A percentile compares a stretch with the other conserved stretches of the same genome.
Conservation (phyloP, 306 rosid species). For the Prunus campanulata region DNA sequence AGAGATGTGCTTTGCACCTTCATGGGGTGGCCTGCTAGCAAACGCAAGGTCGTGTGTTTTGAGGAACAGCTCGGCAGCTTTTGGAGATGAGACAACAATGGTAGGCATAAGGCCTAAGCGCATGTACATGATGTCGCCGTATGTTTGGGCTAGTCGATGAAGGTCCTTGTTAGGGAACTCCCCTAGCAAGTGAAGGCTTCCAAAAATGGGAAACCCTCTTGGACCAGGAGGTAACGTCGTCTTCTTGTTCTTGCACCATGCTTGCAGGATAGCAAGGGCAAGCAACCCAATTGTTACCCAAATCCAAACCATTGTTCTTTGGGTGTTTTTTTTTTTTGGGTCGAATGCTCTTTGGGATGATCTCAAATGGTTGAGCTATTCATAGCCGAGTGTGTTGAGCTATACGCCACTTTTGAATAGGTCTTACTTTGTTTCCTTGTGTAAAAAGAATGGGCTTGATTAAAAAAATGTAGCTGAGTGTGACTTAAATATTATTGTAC, state of each 20-base stretch:
- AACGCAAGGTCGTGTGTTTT: slow-evolving; percentile 46
- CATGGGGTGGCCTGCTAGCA: slow-evolving; percentile 23
- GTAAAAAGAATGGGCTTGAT: no score
- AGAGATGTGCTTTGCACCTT: slow-evolving; percentile 19
- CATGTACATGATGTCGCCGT: slow-evolving; percentile 33
- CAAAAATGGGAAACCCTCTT: slow-evolving; percentile 34
- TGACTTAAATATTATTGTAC: no score
- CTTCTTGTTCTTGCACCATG: slow-evolving; percentile 3
- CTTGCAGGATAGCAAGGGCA: neutral
- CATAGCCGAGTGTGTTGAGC: no score
- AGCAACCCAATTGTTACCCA: no score
- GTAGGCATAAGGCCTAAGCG: slow-evolving; percentile 18
- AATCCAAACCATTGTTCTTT: neutral
- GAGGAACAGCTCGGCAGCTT: slow-evolving; percentile 48
- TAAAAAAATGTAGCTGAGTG: no score
- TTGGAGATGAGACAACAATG: slow-evolving; percentile 33
- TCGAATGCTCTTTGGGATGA: neutral
- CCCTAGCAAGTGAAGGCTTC: slow-evolving; percentile 47
- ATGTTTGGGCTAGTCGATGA: slow-evolving; percentile 12
- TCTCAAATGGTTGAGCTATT: no score
- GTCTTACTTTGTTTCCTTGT: no score
- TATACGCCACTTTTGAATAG: no score
- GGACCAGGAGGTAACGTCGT: slow-evolving; percentile 29
- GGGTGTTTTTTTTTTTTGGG: no score
- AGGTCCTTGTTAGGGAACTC: slow-evolving; percentile 17